Conservation (phyloP, 2,329 filamentous ascomycete species). For the Exophiala alcalophila region DNA sequence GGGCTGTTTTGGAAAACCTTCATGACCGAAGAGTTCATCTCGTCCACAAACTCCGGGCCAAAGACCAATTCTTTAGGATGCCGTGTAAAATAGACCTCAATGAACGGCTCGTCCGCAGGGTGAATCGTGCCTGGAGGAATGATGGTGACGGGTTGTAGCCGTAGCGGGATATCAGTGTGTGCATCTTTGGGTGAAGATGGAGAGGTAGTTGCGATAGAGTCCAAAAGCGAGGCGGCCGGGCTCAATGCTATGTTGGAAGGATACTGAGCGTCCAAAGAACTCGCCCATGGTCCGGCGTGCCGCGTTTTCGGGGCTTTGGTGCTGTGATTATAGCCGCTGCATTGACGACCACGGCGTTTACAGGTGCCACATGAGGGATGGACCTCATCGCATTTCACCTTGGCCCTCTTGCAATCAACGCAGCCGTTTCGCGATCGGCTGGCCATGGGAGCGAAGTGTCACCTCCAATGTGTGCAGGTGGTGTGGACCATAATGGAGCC, state of each 20-base stretch:
- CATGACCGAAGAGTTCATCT: conserved; percentile 36
- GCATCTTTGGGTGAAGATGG: background rate
- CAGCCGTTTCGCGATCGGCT: conserved; percentile 20
- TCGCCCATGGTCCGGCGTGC: conserved; percentile 1
- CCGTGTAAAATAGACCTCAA: conserved; percentile 35
- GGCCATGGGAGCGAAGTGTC: conserved; percentile 5
- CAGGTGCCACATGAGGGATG: conserved; percentile 36
- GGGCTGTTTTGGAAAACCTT: conserved; percentile 34
- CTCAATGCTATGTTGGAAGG: background rate
- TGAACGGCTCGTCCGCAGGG: conserved; percentile 31
- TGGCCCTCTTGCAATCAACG: conserved; percentile 25
- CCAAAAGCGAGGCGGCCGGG: too few relatives aligned
- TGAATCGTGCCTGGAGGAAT: conserved; percentile 33
- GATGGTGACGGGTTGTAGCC: conserved; percentile 1
- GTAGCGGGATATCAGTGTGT: background rate
- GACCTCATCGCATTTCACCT: conserved; percentile 26
- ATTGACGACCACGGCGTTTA: conserved; percentile 32
- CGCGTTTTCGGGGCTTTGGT: conserved; percentile 3
- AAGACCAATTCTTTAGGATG: conserved; percentile 35
- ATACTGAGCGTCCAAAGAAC: background rate
- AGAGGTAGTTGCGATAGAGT: too few relatives aligned
- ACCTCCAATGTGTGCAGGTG: background rate
- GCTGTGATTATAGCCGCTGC: conserved; percentile 33
- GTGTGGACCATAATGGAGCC: background rate
- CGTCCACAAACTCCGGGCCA: conserved; percentile 34